Evolutionary conservation across 495 filamentous ascomycete genomes (phyloP).

Genomic region (Clohesyomyces aquaticus): DNA sequence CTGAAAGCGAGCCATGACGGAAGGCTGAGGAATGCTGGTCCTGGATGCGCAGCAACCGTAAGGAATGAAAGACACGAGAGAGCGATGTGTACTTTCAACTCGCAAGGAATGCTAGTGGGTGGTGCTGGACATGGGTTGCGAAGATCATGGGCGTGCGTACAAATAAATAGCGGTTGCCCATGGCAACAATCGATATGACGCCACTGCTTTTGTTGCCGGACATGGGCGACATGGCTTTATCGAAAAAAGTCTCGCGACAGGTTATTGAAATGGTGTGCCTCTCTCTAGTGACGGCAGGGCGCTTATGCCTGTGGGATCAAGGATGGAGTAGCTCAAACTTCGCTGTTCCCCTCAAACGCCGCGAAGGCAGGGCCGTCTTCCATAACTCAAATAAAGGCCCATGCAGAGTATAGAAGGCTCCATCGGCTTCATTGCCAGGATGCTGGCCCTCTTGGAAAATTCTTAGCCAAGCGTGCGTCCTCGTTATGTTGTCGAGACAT

Average conservation of each 20-base stretch:
- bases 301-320: too few species aligned
- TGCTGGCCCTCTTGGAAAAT: too few species aligned
- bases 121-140: constrained; percentile 24
- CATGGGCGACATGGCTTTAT: neutral
- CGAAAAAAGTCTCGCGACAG: neutral
- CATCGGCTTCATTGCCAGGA: too few species aligned
- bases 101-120: constrained; percentile 34
- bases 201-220: too few species aligned
- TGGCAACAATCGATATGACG: constrained; percentile 38
- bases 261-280: neutral
- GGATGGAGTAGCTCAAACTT: too few species aligned
- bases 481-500: too few species aligned
- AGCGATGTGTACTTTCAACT: constrained; percentile 16
- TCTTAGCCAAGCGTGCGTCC: too few species aligned
- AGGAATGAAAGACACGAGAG: constrained; percentile 29
- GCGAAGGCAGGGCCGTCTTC: too few species aligned
- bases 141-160: constrained; percentile 10
- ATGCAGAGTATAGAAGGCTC: too few species aligned
- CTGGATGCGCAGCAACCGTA: constrained; percentile 21
- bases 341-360: too few species aligned
- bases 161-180: constrained; percentile 32
- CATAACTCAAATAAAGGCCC: too few species aligned
- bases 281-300: too few species aligned
- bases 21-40: constrained; percentile 33
- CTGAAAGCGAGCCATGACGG: constrained; percentile 47